These are phyloP conservation scores for Corynascus novoguineensis DNA, from an alignment of 495 filamentous ascomycete genomes.

Conservation along the genomic window DNA sequence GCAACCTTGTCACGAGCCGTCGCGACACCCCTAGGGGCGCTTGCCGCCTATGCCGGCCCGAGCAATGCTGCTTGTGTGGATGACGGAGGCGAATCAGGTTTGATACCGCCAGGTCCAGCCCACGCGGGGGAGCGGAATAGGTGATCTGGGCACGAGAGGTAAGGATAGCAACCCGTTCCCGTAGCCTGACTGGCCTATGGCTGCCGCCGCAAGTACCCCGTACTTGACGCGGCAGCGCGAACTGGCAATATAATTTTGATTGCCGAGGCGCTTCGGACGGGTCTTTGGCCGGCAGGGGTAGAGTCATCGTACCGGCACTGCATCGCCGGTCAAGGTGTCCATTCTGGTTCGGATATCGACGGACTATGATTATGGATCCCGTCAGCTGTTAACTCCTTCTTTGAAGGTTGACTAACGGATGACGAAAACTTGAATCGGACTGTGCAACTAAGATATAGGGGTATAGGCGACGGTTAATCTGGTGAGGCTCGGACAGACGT, in stretches of 20 bases:
- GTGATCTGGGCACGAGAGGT: neutral
- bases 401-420: neutral
- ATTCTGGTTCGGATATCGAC: too few relatives aligned
- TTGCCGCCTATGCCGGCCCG: too few relatives aligned
- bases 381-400: neutral
- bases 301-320: neutral
- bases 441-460: neutral
- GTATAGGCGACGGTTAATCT: neutral
- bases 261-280: neutral
- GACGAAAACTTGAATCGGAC: neutral
- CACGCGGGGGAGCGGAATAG: neutral
- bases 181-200: neutral
- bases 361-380: neutral
- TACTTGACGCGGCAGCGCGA: neutral
- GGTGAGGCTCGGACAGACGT: neutral
- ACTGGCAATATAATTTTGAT: constrained; percentile 11
- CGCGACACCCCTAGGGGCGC: too few relatives aligned
- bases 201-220: neutral
- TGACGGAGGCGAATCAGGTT: neutral
- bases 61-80: neutral
- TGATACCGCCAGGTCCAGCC: neutral
- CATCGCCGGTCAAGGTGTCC: neutral
- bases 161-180: neutral
- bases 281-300: neutral
- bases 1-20: too few relatives aligned